phyloP scores from a whole-genome alignment of 257 asterid species.

The Salvia miltiorrhiza region DNA sequence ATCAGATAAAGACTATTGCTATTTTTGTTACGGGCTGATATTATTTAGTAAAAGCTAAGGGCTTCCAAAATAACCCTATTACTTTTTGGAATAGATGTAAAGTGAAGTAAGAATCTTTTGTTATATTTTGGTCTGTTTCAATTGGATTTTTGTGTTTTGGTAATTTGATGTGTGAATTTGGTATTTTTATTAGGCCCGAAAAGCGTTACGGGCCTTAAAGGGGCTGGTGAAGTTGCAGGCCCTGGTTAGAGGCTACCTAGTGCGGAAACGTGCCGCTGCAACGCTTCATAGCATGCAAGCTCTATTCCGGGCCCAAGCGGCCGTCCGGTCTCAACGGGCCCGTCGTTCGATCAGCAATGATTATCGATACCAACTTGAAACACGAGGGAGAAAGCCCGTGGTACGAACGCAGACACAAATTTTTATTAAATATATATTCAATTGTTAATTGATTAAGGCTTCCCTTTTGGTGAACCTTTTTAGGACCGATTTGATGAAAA shows the following conservation, averaged over 20 bases:
- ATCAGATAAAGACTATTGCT: background rate
- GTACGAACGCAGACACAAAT: conserved; percentile 38
- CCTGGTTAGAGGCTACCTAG: conserved; percentile 79
- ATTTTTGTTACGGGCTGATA: background rate
- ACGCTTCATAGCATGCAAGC: conserved; percentile 91
- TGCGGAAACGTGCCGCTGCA: conserved; percentile 87
- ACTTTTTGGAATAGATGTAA: conserved; percentile 5
- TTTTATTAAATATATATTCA: background rate
- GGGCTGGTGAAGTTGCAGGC: conserved; percentile 97
- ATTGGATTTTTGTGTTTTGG: background rate
- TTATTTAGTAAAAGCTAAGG: background rate
- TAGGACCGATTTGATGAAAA: conserved; percentile 72
- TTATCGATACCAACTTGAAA: conserved; percentile 42
- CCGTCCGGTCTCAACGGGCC: conserved; percentile 60
- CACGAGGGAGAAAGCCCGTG: conserved; percentile 53
- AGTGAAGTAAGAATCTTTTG: background rate
- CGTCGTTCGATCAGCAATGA: conserved; percentile 50
- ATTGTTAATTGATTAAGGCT: background rate
- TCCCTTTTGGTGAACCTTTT: conserved; percentile 7
- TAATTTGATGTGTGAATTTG: conserved; percentile 6
- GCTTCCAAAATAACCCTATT: background rate
- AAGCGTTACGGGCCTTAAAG: conserved; percentile 81
- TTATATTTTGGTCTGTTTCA: background rate
- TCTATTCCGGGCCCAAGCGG: conserved; percentile 82
- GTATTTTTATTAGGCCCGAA: conserved; percentile 61